Evolutionary conservation across 352 stramenopile genomes (phyloP).

Genomic region (Plasmopara halstedii): DNA sequence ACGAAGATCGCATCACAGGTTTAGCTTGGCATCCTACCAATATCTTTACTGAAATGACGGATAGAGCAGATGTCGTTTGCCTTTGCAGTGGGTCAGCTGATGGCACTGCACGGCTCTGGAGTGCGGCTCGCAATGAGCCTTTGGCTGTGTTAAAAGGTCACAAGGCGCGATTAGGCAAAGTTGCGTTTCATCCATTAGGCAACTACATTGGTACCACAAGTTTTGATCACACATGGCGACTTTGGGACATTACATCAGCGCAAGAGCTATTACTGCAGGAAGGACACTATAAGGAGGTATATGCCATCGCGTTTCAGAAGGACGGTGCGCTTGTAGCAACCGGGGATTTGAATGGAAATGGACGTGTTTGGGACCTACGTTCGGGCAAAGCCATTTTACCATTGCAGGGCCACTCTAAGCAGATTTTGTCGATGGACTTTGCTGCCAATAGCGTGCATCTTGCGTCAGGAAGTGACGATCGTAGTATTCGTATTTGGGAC

Average conservation of each 20-base stretch:
- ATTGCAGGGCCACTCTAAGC: conserved; percentile 91
- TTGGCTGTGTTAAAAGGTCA: conserved; percentile 64
- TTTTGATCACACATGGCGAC: conserved; percentile 96
- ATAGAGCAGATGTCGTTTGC: conserved; percentile 45
- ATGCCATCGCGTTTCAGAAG: conserved; percentile 93
- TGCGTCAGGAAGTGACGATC: conserved; percentile 93
- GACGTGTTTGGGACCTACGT: conserved; percentile 94
- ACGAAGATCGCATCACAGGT: conserved; percentile 84
- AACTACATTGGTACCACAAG: conserved; percentile 90
- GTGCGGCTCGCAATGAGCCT: conserved; percentile 37
- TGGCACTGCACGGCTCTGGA: conserved; percentile 71
- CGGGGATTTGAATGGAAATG: conserved; percentile 91
- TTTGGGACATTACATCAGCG: conserved; percentile 94
- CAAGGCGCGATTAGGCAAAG: conserved; percentile 64
- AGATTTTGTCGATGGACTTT: conserved; percentile 93
- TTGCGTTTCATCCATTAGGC: conserved; percentile 94
- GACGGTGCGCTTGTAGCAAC: conserved; percentile 92
- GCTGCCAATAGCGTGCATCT: conserved; percentile 90
- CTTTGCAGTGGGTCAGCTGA: conserved; percentile 78
- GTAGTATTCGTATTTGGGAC: conserved; percentile 96
- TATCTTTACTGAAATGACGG: conserved; percentile 51
- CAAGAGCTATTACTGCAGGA: conserved; percentile 93
- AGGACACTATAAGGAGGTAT: conserved; percentile 93
- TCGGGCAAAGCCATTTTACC: conserved; percentile 89
- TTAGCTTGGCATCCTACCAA: conserved; percentile 71